Evolutionary conservation across 768 basidiomycete genomes (phyloP).

Genomic region (Tulasnella sp.): DNA sequence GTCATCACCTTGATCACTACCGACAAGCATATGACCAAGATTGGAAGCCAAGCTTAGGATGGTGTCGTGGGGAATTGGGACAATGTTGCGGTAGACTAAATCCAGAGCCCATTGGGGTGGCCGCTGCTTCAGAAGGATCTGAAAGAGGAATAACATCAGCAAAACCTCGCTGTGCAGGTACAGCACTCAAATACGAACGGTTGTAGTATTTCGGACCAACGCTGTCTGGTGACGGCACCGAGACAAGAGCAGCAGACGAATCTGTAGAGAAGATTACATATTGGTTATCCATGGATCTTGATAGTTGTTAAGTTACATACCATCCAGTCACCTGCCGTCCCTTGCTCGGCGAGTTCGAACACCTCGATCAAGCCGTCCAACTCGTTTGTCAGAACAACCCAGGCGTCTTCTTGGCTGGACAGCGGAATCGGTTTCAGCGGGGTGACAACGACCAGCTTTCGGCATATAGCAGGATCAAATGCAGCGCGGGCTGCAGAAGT

Average conservation of each 20-base stretch:
- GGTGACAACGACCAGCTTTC: slow-evolving; percentile 22
- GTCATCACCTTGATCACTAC: not conserved
- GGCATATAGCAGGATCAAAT: slow-evolving; percentile 20
- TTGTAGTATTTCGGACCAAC: not conserved
- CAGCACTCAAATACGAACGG: not conserved
- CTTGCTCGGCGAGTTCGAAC: not conserved
- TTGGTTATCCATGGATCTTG: not conserved
- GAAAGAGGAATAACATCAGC: not conserved
- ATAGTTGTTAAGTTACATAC: not conserved
- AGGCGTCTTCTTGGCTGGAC: slow-evolving; percentile 13
- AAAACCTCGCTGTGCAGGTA: not conserved
- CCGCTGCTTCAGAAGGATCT: not conserved
- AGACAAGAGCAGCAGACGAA: not conserved
- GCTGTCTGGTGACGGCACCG: not conserved
- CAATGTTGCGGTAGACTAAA: not conserved
- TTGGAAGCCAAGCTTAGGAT: not conserved
- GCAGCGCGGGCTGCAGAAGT: slow-evolving; percentile 14
- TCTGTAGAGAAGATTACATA: not conserved
- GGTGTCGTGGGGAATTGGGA: not conserved
- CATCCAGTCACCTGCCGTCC: slow-evolving; percentile 1
- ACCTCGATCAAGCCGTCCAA: slow-evolving; percentile 16
- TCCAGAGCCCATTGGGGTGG: not conserved
- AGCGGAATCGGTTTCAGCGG: slow-evolving; percentile 21
- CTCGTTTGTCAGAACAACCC: slow-evolving; percentile 11
- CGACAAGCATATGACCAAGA: not conserved